Conservation (phyloP, 2,329 filamentous ascomycete species). For the Metarhizium anisopliae region DNA sequence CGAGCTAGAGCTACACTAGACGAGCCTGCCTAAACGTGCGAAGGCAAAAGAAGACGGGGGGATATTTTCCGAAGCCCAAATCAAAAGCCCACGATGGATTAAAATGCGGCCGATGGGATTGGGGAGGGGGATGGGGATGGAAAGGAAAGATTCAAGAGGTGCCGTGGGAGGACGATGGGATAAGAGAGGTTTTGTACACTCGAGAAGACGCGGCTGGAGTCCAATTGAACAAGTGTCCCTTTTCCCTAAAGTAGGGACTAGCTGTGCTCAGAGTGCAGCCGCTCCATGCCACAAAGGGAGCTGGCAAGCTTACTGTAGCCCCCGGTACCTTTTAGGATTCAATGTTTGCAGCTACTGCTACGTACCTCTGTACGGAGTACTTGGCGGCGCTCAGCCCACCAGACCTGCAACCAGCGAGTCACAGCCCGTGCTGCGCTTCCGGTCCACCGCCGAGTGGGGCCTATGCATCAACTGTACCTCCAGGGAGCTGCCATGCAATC, state of each 20-base stretch:
- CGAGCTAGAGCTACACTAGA: background rate
- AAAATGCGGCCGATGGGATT: slow-evolving; percentile 5
- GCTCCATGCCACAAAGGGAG: background rate
- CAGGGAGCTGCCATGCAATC: too few relatives aligned
- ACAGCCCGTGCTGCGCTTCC: too few relatives aligned
- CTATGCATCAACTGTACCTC: too few relatives aligned
- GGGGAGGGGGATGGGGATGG: slow-evolving; percentile 3
- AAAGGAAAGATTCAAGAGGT: slow-evolving; percentile 10
- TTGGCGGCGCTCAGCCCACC: background rate
- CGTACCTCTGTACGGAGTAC: background rate
- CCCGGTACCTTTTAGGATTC: too few relatives aligned
- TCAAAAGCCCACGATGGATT: slow-evolving; percentile 4
- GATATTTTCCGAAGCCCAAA: background rate
- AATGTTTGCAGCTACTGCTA: background rate
- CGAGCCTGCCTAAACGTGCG: background rate
- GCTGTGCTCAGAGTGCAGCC: background rate
- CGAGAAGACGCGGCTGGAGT: slow-evolving; percentile 14
- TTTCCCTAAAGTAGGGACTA: slow-evolving; percentile 15
- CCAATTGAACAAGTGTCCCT: slow-evolving; percentile 38
- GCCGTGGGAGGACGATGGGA: slow-evolving; percentile 14
- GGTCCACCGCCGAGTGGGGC: too few relatives aligned
- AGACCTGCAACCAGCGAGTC: too few relatives aligned
- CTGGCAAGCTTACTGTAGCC: too few relatives aligned
- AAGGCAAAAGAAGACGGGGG: background rate
- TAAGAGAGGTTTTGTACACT: slow-evolving; percentile 25